Evolutionary conservation across 805 yeast genomes (phyloP).

Genomic region (Nakazawaea sp.): DNA sequence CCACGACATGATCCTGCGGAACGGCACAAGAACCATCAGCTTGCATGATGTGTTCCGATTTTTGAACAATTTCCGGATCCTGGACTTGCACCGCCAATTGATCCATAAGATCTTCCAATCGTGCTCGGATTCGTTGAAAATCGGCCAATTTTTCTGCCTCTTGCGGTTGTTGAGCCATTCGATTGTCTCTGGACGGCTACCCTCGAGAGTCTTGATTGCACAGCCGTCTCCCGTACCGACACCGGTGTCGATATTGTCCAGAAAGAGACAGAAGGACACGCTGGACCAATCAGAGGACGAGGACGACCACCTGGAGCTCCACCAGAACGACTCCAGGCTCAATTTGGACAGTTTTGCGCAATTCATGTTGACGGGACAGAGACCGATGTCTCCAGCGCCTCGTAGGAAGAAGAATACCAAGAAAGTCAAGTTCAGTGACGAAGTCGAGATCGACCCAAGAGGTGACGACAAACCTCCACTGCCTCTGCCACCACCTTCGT

Average conservation of each 20-base stretch:
- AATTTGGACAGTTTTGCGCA: slow-evolving; percentile 86
- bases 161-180: slow-evolving; percentile 75
- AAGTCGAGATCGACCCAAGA: slow-evolving; percentile 34
- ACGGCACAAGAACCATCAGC: slow-evolving; percentile 58
- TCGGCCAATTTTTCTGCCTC: slow-evolving; percentile 88
- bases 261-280: slow-evolving; percentile 44
- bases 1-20: slow-evolving; percentile 70
- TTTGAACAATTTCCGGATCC: slow-evolving; percentile 67
- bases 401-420: slow-evolving; percentile 40
- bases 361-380: slow-evolving; percentile 73
- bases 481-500: slow-evolving; percentile 13
- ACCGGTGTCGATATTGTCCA: slow-evolving; percentile 72
- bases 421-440: slow-evolving; percentile 69
- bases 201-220: slow-evolving; percentile 46
- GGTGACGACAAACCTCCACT: slow-evolving; percentile 6
- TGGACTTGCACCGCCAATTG: slow-evolving; percentile 40
- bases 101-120: slow-evolving; percentile 45
- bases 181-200: slow-evolving; percentile 39
- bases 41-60: slow-evolving; percentile 76
- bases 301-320: slow-evolving; percentile 28
- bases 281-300: slow-evolving; percentile 28
- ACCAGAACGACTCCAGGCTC: slow-evolving; percentile 30
- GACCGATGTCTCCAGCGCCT: slow-evolving; percentile 30
- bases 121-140: slow-evolving; percentile 54
- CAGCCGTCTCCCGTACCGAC: slow-evolving; percentile 61